Conservation (phyloP, 78 protist genomes). For the Cavenderia fasciculata region DNA sequence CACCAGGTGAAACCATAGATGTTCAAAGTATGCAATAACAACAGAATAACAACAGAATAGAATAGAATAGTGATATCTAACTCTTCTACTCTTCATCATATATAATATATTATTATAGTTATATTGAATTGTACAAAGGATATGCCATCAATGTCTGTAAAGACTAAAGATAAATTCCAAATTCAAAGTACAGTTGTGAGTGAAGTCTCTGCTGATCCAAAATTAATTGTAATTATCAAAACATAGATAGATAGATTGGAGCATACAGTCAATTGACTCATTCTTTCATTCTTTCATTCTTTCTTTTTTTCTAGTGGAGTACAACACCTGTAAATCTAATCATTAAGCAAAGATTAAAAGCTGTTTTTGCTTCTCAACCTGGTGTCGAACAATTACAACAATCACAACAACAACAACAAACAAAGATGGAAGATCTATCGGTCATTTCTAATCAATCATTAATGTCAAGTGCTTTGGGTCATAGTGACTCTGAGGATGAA, state of each 20-base stretch:
- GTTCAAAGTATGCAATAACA: slow-evolving; percentile 46
- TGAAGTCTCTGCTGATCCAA: slow-evolving; percentile 40
- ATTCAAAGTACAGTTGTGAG: slow-evolving; percentile 45
- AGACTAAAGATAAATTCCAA: slow-evolving; percentile 77
- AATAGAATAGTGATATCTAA: not conserved
- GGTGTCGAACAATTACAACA: not conserved
- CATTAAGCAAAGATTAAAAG: slow-evolving; percentile 66
- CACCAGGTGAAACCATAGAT: slow-evolving; percentile 76
- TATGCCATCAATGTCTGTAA: slow-evolving; percentile 63
- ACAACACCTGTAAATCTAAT: slow-evolving; percentile 26
- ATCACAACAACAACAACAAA: not conserved
- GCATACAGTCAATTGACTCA: not conserved
- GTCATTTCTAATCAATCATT: not conserved
- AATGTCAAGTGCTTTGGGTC: not conserved
- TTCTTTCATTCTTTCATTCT: not conserved
- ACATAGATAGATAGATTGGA: not conserved
- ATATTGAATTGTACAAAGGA: slow-evolving; percentile 66
- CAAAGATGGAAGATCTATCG: not conserved
- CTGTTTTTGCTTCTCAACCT: slow-evolving; percentile 34
- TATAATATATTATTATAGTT: not conserved
- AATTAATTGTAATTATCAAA: slow-evolving; percentile 31
- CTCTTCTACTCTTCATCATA: not conserved
- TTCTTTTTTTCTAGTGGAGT: slow-evolving; percentile 24
- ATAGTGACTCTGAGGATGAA: not conserved
- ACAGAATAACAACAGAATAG: not conserved